Conservation (phyloP, 495 filamentous ascomycete genomes). For the Penicillium simplicissimum region DNA sequence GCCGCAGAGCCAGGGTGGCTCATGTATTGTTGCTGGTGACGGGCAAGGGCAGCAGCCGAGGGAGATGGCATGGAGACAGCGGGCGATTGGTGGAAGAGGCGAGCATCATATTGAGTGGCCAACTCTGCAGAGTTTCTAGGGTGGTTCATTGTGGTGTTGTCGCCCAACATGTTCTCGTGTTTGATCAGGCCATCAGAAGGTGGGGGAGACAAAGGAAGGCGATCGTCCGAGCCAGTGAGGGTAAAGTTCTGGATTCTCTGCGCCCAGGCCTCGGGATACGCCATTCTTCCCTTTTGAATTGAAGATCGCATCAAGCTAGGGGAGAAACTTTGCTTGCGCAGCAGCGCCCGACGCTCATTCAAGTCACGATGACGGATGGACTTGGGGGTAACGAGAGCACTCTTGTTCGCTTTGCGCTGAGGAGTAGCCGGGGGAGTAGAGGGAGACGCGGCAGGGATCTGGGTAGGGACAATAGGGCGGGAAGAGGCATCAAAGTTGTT, state of each 20-base stretch:
- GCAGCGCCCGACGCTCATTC: conserved; percentile 40
- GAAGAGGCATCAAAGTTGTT: conserved; percentile 40
- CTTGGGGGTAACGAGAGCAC: conserved; percentile 43
- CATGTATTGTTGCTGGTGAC: conserved; percentile 42
- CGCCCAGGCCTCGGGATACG: conserved; percentile 45
- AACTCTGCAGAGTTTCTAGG: conserved; percentile 37
- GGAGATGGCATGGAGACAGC: conserved; percentile 44
- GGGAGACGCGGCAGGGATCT: conserved; percentile 33
- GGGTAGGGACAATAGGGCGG: conserved; percentile 21
- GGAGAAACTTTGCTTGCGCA: conserved; percentile 49
- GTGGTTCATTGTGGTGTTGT: conserved; percentile 23
- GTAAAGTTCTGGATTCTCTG: conserved; percentile 46
- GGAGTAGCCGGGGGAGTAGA: conserved; percentile 49
- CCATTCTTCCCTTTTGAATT: conserved; percentile 44
- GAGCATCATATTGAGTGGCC: conserved; percentile 38
- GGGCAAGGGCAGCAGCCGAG: conserved; percentile 29
- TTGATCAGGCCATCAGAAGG: conserved; percentile 46
- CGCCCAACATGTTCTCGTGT: conserved; percentile 40
- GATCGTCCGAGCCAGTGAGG: conserved; percentile 39
- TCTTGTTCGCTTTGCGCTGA: conserved; percentile 38
- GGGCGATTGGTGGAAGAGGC: conserved; percentile 39
- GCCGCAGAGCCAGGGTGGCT: conserved; percentile 35
- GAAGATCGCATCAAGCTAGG: conserved; percentile 46
- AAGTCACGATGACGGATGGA: conserved; percentile 44
- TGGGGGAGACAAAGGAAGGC: conserved; percentile 47